Evolutionary conservation across 768 basidiomycete genomes (phyloP), one percentile per base, ranked within the genome.

Genomic region (Roridomyces roridus): DNA sequence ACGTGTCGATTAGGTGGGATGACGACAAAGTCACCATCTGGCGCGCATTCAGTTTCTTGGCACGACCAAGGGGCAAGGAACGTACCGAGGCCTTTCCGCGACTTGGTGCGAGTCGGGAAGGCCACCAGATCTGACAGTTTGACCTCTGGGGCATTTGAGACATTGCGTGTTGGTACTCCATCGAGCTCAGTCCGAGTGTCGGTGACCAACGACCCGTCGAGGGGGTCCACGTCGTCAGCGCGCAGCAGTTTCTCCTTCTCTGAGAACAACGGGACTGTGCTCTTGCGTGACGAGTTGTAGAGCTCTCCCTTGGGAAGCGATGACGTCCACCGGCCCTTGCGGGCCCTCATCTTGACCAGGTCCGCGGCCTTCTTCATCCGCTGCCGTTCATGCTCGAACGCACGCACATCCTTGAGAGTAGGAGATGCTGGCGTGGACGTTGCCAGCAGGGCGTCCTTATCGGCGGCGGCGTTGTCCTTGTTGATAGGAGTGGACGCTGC

Each of bases 1-100:
- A 87, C 85, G 29, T 80, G 76, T 26, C 77, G 82, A 39, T 83
- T 67, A 29, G 72, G 74, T 5, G 84, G 84, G 11, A 87, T 70
- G 23, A 86, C 65, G 70, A 86, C 85, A 60, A 85, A 87, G 51
- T 85, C 85, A 34, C 75, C 76, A 24, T 77, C 84, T 79, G 44
- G 42, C 23, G 42, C n/a, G 48, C 36, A 46, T 29, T 43, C 36
- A 47, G 34, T 18, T 25, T 21, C 15, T 18, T 51, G 43, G 43
- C 46, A n/a, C 26, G n/a, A 57, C 31, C 18, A 45, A 28, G 41
- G 43, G 42, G 24, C 42, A 36, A 36, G 15, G 55, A 55, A 67
- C 77, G 51, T 68, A 80, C 83, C 78, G 51, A 72, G 74, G 58
- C 59, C 66, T 69, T 78, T 78, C 42, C 76, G 75, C 40, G 72